Evolutionary conservation across 2,329 filamentous ascomycete genomes (phyloP).

Genomic region (Colletotrichum sp.): DNA sequence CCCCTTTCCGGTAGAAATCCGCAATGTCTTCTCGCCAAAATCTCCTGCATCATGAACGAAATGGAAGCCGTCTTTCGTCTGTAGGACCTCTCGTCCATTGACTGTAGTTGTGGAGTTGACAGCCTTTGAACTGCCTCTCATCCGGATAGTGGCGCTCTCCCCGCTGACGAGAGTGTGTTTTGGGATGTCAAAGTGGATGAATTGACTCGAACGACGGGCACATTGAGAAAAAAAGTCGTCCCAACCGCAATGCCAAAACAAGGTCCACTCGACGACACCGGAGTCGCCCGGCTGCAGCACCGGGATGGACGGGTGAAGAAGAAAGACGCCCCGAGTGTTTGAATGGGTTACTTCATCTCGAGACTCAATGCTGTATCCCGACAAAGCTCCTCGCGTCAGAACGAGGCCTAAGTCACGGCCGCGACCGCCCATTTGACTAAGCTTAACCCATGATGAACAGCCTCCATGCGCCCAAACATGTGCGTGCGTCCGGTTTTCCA

Average conservation of each 20-base stretch:
- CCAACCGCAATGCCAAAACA: conserved; percentile 18
- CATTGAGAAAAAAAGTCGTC: conserved; percentile 9
- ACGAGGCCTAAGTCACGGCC: conserved; percentile 14
- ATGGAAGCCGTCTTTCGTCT: neutral
- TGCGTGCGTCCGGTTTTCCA: conserved; percentile 2
- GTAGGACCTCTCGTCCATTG: neutral
- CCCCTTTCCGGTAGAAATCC: neutral
- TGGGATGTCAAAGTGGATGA: conserved; percentile 1
- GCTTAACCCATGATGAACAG: conserved; percentile 13
- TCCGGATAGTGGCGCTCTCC: neutral
- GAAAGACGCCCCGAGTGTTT: conserved; percentile 16
- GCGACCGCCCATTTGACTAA: conserved; percentile 16
- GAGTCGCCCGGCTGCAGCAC: conserved; percentile 2
- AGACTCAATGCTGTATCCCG: conserved; percentile 18
- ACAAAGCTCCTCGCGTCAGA: conserved; percentile 4
- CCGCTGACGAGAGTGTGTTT: neutral
- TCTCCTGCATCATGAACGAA: neutral
- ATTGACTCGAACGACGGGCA: neutral
- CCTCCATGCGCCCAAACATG: conserved; percentile 16
- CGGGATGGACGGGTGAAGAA: conserved; percentile 9
- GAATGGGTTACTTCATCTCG: conserved; percentile 11
- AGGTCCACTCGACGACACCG: neutral
- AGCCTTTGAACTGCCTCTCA: neutral
- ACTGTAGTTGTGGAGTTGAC: neutral
- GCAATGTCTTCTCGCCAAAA: neutral